Percentiles rank a stretch among this genome's conserved stretches.
Evolutionary conservation across 805 yeast species (phyloP).

Genomic region (Nakazawaea anatomiae): DNA sequence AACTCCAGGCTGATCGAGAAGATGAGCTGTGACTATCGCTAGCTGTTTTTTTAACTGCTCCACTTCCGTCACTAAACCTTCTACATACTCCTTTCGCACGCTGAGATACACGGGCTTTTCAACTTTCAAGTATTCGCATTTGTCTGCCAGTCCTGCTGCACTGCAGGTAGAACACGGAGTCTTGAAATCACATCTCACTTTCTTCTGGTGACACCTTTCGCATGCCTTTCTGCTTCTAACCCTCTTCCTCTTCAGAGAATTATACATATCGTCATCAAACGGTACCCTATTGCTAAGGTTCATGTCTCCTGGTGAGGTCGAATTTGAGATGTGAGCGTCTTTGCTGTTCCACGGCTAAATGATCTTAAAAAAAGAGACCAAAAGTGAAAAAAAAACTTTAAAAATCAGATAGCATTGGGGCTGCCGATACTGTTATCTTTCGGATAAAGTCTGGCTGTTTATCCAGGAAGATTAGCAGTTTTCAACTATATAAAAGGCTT

Average conservation of each 20-base stretch:
- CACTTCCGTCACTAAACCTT: neutral
- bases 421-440: neutral
- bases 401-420: neutral
- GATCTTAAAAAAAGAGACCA: neutral
- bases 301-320: neutral
- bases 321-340: neutral
- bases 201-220: slow-evolving; percentile 9
- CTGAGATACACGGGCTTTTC: slow-evolving; percentile 5
- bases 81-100: slow-evolving; percentile 7
- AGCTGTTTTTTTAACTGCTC: slow-evolving; percentile 2
- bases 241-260: neutral
- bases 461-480: neutral
- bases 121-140: slow-evolving; percentile 6
- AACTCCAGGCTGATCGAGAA: slow-evolving; percentile 7
- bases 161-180: slow-evolving; percentile 8
- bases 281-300: too few species aligned
- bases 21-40: slow-evolving; percentile 1
- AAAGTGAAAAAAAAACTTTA: neutral
- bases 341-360: too few species aligned
- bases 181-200: slow-evolving; percentile 7
- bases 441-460: neutral
- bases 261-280: neutral
- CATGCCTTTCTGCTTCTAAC: slow-evolving; percentile 8
- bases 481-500: neutral
- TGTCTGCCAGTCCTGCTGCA: neutral